Evolutionary conservation across 306 rosid genomes (phyloP).

Genomic region (Potentilla sterilis): DNA sequence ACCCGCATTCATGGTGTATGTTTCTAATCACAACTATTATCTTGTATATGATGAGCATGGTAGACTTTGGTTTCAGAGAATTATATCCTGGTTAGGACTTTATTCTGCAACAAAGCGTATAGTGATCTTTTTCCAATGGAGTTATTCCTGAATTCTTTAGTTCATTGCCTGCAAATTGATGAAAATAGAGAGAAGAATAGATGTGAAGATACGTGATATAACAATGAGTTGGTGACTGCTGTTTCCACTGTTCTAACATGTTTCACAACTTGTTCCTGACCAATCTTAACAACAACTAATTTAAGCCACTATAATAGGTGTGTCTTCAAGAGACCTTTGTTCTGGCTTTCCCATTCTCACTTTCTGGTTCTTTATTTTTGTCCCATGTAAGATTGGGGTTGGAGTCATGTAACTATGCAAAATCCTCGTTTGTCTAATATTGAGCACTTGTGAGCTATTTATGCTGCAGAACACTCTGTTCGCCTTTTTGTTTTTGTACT

Average conservation of each 20-base stretch:
- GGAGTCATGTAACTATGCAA: neutral
- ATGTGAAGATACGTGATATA: neutral
- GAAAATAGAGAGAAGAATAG: neutral
- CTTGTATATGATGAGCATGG: neutral
- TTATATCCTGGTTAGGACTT: neutral
- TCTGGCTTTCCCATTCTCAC: neutral
- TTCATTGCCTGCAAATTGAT: neutral
- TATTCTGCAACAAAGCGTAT: neutral
- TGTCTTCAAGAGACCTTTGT: neutral
- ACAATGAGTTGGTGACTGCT: neutral
- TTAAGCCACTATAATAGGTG: neutral
- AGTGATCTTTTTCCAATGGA: neutral
- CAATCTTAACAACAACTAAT: neutral
- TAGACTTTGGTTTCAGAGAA: neutral
- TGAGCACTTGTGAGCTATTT: neutral
- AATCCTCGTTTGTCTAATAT: neutral
- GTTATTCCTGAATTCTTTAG: too few relatives aligned
- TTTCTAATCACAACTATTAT: slow-evolving; percentile 5
- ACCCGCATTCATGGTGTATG: slow-evolving; percentile 87
- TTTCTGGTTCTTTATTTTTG: neutral
- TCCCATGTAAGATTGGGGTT: neutral
- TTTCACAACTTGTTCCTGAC: neutral
- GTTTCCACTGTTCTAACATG: neutral
- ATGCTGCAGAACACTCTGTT: neutral
- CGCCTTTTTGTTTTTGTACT: neutral